A percentile compares a stretch with the other conserved stretches of the same genome.
These are phyloP conservation scores for Hypoxylon sp. DNA, from an alignment of 2,329 filamentous ascomycete species.

Conservation along the genomic window DNA sequence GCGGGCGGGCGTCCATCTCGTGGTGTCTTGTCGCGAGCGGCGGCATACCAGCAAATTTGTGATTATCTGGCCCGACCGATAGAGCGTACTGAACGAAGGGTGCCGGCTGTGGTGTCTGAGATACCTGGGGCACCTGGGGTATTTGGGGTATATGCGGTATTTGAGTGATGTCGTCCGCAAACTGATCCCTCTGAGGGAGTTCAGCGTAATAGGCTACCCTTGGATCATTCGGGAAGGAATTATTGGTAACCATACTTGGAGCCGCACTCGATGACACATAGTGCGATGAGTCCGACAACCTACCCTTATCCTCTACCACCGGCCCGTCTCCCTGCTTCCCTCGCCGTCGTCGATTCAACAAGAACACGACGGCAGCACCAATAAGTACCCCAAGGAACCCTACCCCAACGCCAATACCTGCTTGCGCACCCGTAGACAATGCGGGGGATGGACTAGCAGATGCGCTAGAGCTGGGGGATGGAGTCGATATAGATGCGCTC, in stretches of 20 bases:
- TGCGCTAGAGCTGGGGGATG: conserved; percentile 11
- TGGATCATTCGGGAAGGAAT: conserved; percentile 8
- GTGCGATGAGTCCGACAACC: conserved; percentile 20
- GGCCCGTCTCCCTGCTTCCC: conserved; percentile 6
- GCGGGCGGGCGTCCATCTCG: conserved; percentile 16
- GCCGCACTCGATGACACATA: conserved; percentile 16
- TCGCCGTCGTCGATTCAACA: conserved; percentile 10
- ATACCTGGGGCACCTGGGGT: too few species aligned
- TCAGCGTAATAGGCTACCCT: conserved; percentile 2
- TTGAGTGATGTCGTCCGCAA: not conserved
- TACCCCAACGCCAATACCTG: conserved; percentile 30
- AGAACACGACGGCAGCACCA: conserved; percentile 5
- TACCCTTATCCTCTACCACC: not conserved
- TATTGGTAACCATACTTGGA: not conserved
- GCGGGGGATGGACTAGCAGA: conserved; percentile 2
- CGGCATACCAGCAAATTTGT: conserved; percentile 13
- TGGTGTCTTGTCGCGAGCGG: conserved; percentile 4
- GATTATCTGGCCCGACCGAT: not conserved
- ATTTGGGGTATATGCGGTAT: too few species aligned
- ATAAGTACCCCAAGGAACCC: conserved; percentile 17
- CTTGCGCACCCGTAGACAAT: conserved; percentile 20
- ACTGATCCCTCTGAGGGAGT: not conserved
- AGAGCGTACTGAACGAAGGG: not conserved
- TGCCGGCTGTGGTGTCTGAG: not conserved
- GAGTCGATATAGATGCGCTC: conserved; percentile 5